Conservation (phyloP, 2,329 filamentous ascomycete species). For the Hortaea werneckii region DNA sequence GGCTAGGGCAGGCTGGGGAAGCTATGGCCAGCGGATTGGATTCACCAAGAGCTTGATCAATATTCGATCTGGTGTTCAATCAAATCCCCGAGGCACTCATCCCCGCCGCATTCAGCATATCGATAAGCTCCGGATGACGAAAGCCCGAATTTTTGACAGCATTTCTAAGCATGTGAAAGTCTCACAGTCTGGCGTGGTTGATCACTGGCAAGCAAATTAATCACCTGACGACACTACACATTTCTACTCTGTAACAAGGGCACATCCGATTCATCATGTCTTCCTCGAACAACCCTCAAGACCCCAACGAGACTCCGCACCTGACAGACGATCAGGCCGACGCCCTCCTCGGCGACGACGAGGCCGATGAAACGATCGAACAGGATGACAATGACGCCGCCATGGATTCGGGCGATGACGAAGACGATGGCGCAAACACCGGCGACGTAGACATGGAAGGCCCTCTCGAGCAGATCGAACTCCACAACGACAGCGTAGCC, state of each 20-base stretch:
- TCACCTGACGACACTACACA: background rate
- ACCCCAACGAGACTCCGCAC: conserved; percentile 9
- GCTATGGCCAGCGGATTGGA: no score
- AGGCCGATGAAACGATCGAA: conserved; percentile 63
- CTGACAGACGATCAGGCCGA: conserved; percentile 42
- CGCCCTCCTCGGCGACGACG: conserved; percentile 65
- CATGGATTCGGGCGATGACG: conserved; percentile 72
- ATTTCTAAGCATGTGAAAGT: conserved; percentile 5
- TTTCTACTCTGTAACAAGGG: background rate
- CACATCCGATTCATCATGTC: conserved; percentile 5
- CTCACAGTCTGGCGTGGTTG: background rate
- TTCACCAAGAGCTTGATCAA: no score
- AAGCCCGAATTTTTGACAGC: background rate
- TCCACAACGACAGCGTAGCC: conserved; percentile 86
- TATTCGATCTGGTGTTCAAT: no score
- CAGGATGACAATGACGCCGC: conserved; percentile 56
- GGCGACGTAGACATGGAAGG: conserved; percentile 30
- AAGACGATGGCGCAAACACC: conserved; percentile 34
- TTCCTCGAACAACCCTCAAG: conserved; percentile 3
- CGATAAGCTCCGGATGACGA: background rate
- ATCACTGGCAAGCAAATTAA: background rate
- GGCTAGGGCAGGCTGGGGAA: no score
- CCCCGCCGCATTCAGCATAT: background rate
- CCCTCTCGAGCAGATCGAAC: conserved; percentile 54
- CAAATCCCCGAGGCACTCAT: no score